A percentile compares a stretch with the other conserved stretches of the same genome.
Evolutionary conservation across 805 yeast species (phyloP).

Genomic region (Sugiyamaella lignohabitans): DNA sequence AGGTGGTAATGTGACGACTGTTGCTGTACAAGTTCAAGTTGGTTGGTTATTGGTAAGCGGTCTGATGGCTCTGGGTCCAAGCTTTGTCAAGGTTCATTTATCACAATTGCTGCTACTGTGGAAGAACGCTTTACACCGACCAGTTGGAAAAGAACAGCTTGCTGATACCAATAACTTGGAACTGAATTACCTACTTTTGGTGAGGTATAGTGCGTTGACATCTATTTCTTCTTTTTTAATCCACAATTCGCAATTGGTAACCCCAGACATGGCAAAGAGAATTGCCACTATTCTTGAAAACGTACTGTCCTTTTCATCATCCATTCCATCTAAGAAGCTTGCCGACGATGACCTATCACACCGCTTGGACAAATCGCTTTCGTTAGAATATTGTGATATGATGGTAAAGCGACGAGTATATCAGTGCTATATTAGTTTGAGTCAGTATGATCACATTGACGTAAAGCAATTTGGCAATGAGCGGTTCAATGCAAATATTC

Average conservation of each 20-base stretch:
- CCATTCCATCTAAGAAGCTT: slow-evolving; percentile 25
- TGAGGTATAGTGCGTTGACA: slow-evolving; percentile 52
- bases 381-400: slow-evolving; percentile 27
- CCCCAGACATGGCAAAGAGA: slow-evolving; percentile 39
- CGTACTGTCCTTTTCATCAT: slow-evolving; percentile 26
- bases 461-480: too few species aligned
- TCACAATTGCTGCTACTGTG: slow-evolving; percentile 57
- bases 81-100: slow-evolving; percentile 47
- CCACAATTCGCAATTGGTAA: slow-evolving; percentile 33
- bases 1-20: slow-evolving; percentile 26
- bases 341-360: slow-evolving; percentile 22
- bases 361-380: slow-evolving; percentile 20
- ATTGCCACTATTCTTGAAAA: slow-evolving; percentile 46
- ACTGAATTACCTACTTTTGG: slow-evolving; percentile 37
- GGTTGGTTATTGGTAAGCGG: slow-evolving; percentile 65
- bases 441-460: slow-evolving; percentile 9
- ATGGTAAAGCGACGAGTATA: slow-evolving; percentile 39
- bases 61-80: slow-evolving; percentile 52
- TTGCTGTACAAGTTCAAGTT: slow-evolving; percentile 36
- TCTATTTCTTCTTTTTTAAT: slow-evolving; percentile 48
- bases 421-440: slow-evolving; percentile 36
- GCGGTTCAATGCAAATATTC: slow-evolving; percentile 37
- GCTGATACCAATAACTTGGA: slow-evolving; percentile 32
- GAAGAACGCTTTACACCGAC: slow-evolving; percentile 48
- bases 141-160: slow-evolving; percentile 40